Conservation (phyloP, 1,139 yeast genomes). For the Lodderomyces elongisporus region DNA sequence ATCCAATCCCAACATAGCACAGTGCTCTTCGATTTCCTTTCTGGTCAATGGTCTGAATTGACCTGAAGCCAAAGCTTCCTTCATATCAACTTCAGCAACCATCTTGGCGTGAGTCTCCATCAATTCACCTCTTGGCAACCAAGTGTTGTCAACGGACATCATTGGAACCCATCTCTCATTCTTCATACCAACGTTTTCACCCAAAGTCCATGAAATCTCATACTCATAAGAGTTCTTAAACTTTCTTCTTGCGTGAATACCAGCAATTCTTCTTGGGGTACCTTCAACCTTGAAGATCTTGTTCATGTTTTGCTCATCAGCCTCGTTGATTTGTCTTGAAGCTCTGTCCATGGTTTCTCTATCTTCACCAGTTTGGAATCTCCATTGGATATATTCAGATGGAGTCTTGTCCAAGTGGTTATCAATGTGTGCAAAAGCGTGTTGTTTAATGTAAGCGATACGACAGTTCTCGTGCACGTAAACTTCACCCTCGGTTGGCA, state of each 20-base stretch:
- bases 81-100: constrained; percentile 99
- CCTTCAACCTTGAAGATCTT: constrained; percentile 98
- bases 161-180: constrained; percentile 99
- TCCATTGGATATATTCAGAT: constrained; percentile 99
- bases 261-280: constrained; percentile 94
- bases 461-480: constrained; percentile 99
- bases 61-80: constrained; percentile 99
- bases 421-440: constrained; percentile 99
- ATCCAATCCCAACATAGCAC: constrained; percentile 97
- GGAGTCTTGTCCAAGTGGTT: constrained; percentile 99
- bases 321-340: constrained; percentile 95
- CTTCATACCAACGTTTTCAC: constrained; percentile 99
- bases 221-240: constrained; percentile 99
- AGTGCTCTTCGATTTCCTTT: constrained; percentile 98
- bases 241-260: constrained; percentile 96
- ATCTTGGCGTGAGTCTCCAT: constrained; percentile 97
- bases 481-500: constrained; percentile 97
- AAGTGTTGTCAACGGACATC: constrained; percentile 99
- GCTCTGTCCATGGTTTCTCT: constrained; percentile 99
- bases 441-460: constrained; percentile 99
- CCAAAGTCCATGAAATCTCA: constrained; percentile 94
- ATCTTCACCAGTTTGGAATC: constrained; percentile 99
- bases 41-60: constrained; percentile 99
- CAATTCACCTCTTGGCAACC: constrained; percentile 99
- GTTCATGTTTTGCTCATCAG: constrained; percentile 98